Evolutionary conservation across 768 basidiomycete genomes (phyloP).

Genomic region (Leccinum rimulosum): DNA sequence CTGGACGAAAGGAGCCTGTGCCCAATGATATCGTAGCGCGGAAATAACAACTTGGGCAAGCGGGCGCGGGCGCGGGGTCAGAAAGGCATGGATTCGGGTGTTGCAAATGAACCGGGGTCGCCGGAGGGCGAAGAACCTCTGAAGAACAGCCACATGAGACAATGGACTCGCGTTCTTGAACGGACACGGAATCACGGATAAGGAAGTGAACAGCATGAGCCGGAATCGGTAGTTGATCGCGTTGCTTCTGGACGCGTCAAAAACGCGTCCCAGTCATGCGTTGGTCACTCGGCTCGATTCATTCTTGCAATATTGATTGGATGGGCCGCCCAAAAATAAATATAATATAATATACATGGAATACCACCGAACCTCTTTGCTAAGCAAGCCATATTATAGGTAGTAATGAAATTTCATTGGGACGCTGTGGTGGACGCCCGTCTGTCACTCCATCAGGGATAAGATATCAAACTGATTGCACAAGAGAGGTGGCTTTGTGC

Average conservation of each 20-base stretch:
- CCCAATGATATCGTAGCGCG: constrained; percentile 16
- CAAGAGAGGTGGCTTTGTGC: not conserved
- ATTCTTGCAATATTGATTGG: constrained; percentile 2
- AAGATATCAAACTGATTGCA: constrained; percentile 11
- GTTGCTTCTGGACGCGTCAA: constrained; percentile 17
- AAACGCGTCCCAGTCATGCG: constrained; percentile 27
- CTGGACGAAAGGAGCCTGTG: constrained; percentile 15
- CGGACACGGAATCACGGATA: constrained; percentile 11
- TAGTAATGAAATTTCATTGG: constrained; percentile 15
- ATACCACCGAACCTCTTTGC: constrained; percentile 12
- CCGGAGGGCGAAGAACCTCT: constrained; percentile 20
- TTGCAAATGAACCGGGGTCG: constrained; percentile 26
- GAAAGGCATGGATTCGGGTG: constrained; percentile 21
- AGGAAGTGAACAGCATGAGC: constrained; percentile 11
- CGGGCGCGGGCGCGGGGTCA: constrained; percentile 18
- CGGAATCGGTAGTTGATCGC: constrained; percentile 17
- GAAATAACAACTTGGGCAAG: constrained; percentile 23
- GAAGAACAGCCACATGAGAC: constrained; percentile 22
- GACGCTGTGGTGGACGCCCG: not conserved
- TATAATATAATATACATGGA: constrained; percentile 9
- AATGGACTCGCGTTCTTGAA: constrained; percentile 20
- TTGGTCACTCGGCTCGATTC: constrained; percentile 19
- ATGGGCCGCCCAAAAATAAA: too few species aligned
- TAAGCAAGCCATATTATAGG: not conserved
- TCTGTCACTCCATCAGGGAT: constrained; percentile 4